A percentile compares a stretch with the other conserved stretches of the same genome.
phyloP scores from a whole-genome alignment of 805 yeast species.

The Candida morakotiae region DNA sequence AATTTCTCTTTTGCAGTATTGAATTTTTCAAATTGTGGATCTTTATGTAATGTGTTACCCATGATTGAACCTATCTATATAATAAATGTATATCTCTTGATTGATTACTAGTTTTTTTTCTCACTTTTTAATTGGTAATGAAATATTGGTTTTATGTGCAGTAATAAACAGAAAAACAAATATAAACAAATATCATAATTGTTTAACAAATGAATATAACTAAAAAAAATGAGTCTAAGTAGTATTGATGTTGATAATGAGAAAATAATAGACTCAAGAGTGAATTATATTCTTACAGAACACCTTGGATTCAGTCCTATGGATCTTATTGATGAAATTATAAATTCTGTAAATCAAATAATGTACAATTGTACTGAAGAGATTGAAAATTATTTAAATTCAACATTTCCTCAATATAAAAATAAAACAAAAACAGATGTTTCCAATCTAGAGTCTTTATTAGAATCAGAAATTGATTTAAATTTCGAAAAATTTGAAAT shows the following conservation, averaged over 20 bases:
- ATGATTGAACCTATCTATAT: too few species aligned
- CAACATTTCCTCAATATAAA: conserved; percentile 8
- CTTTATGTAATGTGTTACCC: conserved; percentile 43
- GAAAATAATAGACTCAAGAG: conserved; percentile 21
- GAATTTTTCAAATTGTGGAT: conserved; percentile 38
- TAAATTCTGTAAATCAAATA: conserved; percentile 80
- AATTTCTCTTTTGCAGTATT: conserved; percentile 38
- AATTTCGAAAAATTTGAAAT: conserved; percentile 85
- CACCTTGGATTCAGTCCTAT: conserved; percentile 84
- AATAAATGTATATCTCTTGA: neutral
- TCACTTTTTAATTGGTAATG: conserved; percentile 2
- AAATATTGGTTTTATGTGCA: neutral
- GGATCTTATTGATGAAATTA: conserved; percentile 78
- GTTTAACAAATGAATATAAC: neutral
- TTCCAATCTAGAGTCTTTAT: conserved; percentile 59
- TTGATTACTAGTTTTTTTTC: neutral
- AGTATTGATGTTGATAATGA: neutral
- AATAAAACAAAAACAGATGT: neutral
- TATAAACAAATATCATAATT: neutral
- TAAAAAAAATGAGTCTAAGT: conserved; percentile 1
- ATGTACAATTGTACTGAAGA: conserved; percentile 80
- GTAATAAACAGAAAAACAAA: neutral
- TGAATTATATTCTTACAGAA: conserved; percentile 60
- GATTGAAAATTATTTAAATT: conserved; percentile 59
- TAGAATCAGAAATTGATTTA: conserved; percentile 72